Percentiles rank a stretch among this genome's conserved stretches.
Evolutionary conservation across 805 yeast species (phyloP).

Genomic region (Ascoidea tarda): DNA sequence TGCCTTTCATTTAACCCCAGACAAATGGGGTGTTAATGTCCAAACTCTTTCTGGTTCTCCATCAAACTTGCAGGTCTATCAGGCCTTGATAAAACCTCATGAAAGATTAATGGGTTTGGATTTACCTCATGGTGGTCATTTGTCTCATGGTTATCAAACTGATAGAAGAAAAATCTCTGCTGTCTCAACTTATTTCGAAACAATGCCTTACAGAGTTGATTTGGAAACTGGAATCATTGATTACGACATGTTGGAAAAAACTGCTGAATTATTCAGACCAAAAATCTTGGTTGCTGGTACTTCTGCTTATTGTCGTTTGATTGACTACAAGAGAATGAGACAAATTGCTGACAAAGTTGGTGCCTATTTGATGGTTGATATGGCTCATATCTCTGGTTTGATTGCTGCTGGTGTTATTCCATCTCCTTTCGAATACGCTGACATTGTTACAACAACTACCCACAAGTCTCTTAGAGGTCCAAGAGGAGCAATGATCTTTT

Average conservation of each 20-base stretch:
- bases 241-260: conserved; percentile 74
- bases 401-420: conserved; percentile 90
- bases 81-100: conserved; percentile 76
- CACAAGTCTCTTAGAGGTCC: conserved; percentile 98
- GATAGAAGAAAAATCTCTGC: conserved; percentile 79
- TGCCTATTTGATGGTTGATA: conserved; percentile 84
- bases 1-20: conserved; percentile 64
- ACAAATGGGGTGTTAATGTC: conserved; percentile 94
- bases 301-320: conserved; percentile 83
- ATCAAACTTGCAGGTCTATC: conserved; percentile 86
- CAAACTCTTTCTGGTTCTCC: conserved; percentile 95
- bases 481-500: conserved; percentile 97
- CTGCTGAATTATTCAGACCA: conserved; percentile 82
- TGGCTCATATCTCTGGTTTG: conserved; percentile 96
- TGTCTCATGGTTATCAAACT: conserved; percentile 95
- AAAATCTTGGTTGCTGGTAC: conserved; percentile 94
- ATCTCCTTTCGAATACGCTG: conserved; percentile 88
- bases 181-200: conserved; percentile 88
- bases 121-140: conserved; percentile 96
- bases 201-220: conserved; percentile 93
- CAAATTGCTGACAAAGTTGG: conserved; percentile 87
- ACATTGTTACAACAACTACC: conserved; percentile 94
- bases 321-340: conserved; percentile 84
- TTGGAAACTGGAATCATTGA: conserved; percentile 82
- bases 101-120: conserved; percentile 96